Percentiles rank a stretch among this genome's conserved stretches.
phyloP scores from a whole-genome alignment of 805 yeast genomes.

The Ogataea degrootiae region DNA sequence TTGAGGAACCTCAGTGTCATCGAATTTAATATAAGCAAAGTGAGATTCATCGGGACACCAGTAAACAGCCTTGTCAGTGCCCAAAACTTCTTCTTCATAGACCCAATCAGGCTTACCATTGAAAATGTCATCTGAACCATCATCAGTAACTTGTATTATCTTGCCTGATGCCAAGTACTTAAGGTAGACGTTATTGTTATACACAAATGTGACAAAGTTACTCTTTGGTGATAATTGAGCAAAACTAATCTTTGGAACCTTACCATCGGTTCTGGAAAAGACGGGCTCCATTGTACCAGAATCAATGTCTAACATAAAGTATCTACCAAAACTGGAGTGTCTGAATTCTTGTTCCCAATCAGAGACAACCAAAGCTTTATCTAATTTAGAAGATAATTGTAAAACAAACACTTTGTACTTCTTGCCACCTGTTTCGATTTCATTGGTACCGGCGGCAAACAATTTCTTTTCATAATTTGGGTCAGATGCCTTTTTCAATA shows the following conservation, averaged over 20 bases:
- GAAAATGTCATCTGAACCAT: slow-evolving; percentile 47
- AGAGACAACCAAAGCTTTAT: slow-evolving; percentile 52
- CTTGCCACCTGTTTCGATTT: slow-evolving; percentile 38
- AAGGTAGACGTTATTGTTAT: slow-evolving; percentile 49
- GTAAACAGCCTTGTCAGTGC: slow-evolving; percentile 58
- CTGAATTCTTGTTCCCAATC: slow-evolving; percentile 53
- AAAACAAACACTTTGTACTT: slow-evolving; percentile 36
- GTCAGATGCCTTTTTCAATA: slow-evolving; percentile 25
- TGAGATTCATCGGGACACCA: slow-evolving; percentile 64
- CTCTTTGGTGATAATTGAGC: slow-evolving; percentile 61
- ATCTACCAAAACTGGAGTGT: slow-evolving; percentile 59
- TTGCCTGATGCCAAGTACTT: slow-evolving; percentile 31
- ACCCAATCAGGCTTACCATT: slow-evolving; percentile 83
- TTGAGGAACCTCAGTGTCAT: slow-evolving; percentile 55
- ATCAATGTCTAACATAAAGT: slow-evolving; percentile 56
- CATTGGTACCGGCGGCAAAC: slow-evolving; percentile 19
- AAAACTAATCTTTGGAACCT: slow-evolving; percentile 39
- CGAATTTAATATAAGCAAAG: slow-evolving; percentile 49
- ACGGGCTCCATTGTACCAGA: slow-evolving; percentile 23
- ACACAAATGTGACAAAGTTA: slow-evolving; percentile 51
- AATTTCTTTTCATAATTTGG: slow-evolving; percentile 27
- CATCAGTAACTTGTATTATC: slow-evolving; percentile 37
- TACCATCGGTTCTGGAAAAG: slow-evolving; percentile 15
- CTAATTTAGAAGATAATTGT: slow-evolving; percentile 40
- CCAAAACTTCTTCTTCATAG: slow-evolving; percentile 74